These are phyloP conservation scores for Phyllachora maydis DNA, from an alignment of 2,329 filamentous ascomycete species.

Conservation along the genomic window DNA sequence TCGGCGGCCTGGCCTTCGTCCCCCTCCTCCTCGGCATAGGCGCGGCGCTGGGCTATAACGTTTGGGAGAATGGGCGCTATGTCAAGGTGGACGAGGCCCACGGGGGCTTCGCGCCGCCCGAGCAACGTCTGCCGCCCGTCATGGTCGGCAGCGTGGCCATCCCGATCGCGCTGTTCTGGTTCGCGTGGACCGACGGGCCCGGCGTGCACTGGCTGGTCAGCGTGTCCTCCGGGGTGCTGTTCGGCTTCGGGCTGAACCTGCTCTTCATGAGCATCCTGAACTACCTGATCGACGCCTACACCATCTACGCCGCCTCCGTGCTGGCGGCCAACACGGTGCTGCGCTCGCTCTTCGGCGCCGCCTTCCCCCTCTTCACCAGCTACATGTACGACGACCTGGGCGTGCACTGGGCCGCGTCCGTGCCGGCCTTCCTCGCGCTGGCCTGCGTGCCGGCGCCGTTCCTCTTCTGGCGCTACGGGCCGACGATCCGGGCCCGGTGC, in stretches of 20 bases:
- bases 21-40: constrained; percentile 50
- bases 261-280: constrained; percentile 30
- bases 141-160: constrained; percentile 41
- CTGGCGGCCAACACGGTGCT: constrained; percentile 39
- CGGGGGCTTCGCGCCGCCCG: constrained; percentile 38
- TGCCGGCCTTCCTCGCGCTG: constrained; percentile 35
- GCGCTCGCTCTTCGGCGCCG: constrained; percentile 36
- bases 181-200: constrained; percentile 43
- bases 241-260: constrained; percentile 19
- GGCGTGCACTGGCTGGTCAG: constrained; percentile 16
- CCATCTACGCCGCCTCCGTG: constrained; percentile 38
- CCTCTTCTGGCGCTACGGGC: constrained; percentile 53
- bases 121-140: constrained; percentile 40
- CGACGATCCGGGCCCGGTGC: constrained; percentile 38
- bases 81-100: constrained; percentile 17
- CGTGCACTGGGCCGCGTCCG: constrained; percentile 33
- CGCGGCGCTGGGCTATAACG: constrained; percentile 30
- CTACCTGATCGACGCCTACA: constrained; percentile 34
- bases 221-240: constrained; percentile 12
- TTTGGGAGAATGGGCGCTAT: constrained; percentile 35
- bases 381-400: constrained; percentile 13
- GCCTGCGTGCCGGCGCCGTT: constrained; percentile 46
- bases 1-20: constrained; percentile 44
- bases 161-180: constrained; percentile 45
- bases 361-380: constrained; percentile 38